Evolutionary conservation across 2,329 filamentous ascomycete genomes (phyloP).

Genomic region (Alternaria solani): DNA sequence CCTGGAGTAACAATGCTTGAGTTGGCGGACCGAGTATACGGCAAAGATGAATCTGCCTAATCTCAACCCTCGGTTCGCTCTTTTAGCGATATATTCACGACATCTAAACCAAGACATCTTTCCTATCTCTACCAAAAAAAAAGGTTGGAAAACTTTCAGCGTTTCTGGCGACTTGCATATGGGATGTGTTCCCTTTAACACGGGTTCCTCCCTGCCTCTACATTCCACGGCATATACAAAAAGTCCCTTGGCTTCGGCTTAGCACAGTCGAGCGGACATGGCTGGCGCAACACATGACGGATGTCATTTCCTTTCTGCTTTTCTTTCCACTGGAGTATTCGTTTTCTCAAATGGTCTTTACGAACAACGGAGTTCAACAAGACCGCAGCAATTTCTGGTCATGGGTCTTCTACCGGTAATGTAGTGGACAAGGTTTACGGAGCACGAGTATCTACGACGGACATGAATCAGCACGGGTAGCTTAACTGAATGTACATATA

Average conservation of each 20-base stretch:
- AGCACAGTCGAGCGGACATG: neutral
- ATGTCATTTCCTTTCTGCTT: neutral
- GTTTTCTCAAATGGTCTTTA: neutral
- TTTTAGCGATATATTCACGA: neutral
- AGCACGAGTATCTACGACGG: slow-evolving; percentile 5
- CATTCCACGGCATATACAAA: slow-evolving; percentile 15
- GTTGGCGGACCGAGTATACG: neutral
- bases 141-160: slow-evolving; percentile 18
- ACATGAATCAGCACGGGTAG: slow-evolving; percentile 8
- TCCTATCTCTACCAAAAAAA: slow-evolving; percentile 1
- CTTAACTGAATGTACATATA: slow-evolving; percentile 2
- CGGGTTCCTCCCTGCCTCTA: neutral
- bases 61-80: neutral
- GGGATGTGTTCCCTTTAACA: neutral
- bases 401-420: neutral
- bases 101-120: slow-evolving; percentile 8
- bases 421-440: neutral
- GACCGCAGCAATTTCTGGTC: neutral
- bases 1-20: slow-evolving; percentile 32
- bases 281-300: neutral
- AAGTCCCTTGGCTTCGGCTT: slow-evolving; percentile 15
- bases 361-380: slow-evolving; percentile 6
- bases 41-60: neutral
- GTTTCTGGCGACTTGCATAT: slow-evolving; percentile 21
- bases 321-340: neutral